These are phyloP conservation scores for Haplosporangium sp. DNA, from an alignment of 371 early-diverging fungal genomes.

Conservation along the genomic window DNA sequence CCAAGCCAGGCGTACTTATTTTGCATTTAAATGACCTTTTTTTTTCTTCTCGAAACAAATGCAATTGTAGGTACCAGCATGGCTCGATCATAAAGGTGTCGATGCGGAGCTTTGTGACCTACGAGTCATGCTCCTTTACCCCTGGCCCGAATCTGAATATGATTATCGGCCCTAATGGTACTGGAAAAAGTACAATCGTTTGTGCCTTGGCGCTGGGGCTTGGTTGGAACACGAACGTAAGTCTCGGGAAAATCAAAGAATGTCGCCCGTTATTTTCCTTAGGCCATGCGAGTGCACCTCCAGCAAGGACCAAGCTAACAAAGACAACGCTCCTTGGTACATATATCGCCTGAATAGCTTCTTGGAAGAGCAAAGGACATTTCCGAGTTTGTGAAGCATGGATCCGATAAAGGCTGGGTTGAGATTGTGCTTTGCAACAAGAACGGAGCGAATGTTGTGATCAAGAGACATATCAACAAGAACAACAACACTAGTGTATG, in stretches of 20 bases:
- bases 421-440: slow-evolving; percentile 81
- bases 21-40: neutral
- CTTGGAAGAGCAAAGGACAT: slow-evolving; percentile 91
- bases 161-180: slow-evolving; percentile 98
- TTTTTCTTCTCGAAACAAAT: neutral
- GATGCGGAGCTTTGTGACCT: slow-evolving; percentile 92
- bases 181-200: slow-evolving; percentile 98
- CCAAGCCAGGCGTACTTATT: too few relatives aligned
- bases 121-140: slow-evolving; percentile 83
- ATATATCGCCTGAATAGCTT: slow-evolving; percentile 52
- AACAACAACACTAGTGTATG: slow-evolving; percentile 77
- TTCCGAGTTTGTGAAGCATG: slow-evolving; percentile 93
- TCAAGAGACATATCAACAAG: slow-evolving; percentile 77
- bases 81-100: slow-evolving; percentile 86
- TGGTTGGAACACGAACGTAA: slow-evolving; percentile 87
- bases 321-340: neutral
- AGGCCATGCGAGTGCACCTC: too few relatives aligned
- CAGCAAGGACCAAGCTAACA: neutral
- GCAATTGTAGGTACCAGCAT: slow-evolving; percentile 62
- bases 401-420: slow-evolving; percentile 80
- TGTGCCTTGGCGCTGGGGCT: slow-evolving; percentile 98
- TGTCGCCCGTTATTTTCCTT: neutral
- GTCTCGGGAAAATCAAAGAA: neutral
- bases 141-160: slow-evolving; percentile 97
- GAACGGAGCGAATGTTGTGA: slow-evolving; percentile 62